Conservation (phyloP, 805 yeast species). For the Priceomyces melissophilus region DNA sequence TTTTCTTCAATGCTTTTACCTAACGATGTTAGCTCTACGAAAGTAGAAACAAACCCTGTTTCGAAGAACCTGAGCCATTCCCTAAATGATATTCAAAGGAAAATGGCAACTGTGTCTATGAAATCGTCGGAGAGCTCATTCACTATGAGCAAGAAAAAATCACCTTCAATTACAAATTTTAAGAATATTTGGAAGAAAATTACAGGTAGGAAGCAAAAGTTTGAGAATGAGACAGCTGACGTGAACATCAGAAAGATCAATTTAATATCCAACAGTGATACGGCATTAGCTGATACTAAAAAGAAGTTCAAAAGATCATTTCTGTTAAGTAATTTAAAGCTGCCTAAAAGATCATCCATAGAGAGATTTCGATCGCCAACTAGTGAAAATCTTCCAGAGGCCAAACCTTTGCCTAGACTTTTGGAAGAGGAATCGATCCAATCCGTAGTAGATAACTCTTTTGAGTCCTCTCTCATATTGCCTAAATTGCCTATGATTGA, state of each 20-base stretch:
- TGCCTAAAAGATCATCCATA: not conserved
- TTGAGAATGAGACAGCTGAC: not conserved
- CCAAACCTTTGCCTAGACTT: not conserved
- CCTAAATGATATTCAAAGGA: not conserved
- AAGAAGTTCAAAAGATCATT: constrained; percentile 5
- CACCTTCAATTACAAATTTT: constrained; percentile 21
- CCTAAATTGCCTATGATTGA: constrained; percentile 24
- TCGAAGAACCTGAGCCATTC: not conserved
- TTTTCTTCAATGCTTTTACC: too few relatives aligned
- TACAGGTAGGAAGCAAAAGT: not conserved
- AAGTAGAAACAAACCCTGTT: too few relatives aligned
- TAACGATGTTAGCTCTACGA: too few relatives aligned
- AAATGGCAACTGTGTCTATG: not conserved
- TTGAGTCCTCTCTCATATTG: constrained; percentile 6
- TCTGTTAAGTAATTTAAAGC: constrained; percentile 4
- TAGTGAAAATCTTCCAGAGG: not conserved
- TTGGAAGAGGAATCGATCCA: constrained; percentile 2
- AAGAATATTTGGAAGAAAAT: constrained; percentile 16
- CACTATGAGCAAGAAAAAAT: constrained; percentile 25
- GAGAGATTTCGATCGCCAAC: not conserved
- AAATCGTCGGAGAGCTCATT: not conserved
- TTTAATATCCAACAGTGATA: not conserved
- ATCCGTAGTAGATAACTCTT: not conserved
- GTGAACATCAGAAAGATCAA: not conserved
- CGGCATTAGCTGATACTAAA: not conserved